Base-by-base conservation (phyloP, 108 stramenopile genomes). In the Skeletonema costatum region DNA sequence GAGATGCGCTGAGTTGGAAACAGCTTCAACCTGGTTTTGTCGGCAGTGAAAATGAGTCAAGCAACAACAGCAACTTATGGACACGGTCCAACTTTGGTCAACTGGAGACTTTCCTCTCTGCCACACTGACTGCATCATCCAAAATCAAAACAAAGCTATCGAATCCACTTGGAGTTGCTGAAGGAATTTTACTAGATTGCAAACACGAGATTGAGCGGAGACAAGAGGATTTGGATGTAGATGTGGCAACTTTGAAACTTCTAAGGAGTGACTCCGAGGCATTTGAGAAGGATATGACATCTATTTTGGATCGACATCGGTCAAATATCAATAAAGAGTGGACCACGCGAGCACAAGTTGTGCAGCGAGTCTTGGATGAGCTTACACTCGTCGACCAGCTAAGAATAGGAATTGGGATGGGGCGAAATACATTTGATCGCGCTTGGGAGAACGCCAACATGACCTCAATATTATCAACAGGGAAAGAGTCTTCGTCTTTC, bases 121-220 rank as follows among this genome's bases (percentile, higher is more conserved):
- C 88, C 19, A 88, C 87, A 32, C 74, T 96, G n/a, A 90, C 92
- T 30, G 83, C 83, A 9, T 83, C 92, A 42, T 86, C 91, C 35
- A 93, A 88, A 68, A 73, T 96, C 25, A 77, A 89, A 77, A 81
- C 90, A 13, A 96, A 96, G 71, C 73, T 96, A 50, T 62, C 84
- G 10, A 93, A 87, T 86, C 94, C 94, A 4, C 70, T 95, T 11
- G 90, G 91, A 61, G 91, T 93, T 13, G 74, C 84, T 17, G 91
- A 96, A 75, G 87, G 89, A 53, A 84, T 90, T 32, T 71, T 92
- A 59, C 38, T 68, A 6, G 85, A 89, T 46, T 87, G 90, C 66
- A 72, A 88, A 50, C 50, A 76, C n/a, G 67, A 82, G 58, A 68
- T 94, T n/a, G 14, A 66, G 19, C 60, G 67, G 36, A 75, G 88